Base-by-base conservation (phyloP, 345 rosid species). In the Microthlaspi erraticum region DNA sequence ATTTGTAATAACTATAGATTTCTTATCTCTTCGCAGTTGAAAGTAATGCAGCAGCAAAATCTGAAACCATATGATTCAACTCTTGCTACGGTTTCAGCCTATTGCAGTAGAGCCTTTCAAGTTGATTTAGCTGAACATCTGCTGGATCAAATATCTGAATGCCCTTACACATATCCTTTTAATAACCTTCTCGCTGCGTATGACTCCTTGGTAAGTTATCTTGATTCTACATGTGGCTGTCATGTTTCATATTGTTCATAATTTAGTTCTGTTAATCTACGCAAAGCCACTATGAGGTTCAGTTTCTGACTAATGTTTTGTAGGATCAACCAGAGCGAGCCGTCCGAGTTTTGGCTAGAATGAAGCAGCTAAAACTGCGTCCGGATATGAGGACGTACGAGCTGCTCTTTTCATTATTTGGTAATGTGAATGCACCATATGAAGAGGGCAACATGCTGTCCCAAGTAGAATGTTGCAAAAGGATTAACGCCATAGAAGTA, bases 271-370 rank as follows among this genome's bases (percentile, higher is more conserved):
- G 53, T 37, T 32, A 18, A 20, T 42, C 32, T 52, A 41, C 6
- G 26, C 43, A 3, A 3, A 26, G 6, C 31, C 26, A 54, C 50
- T 17, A n/a, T 57, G 72, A 73, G 57, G 10, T 51, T 51, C 57
- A 59, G 29, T 68, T 44, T 45, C 74, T 55, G 55, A 64, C 60
- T 69, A 36, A 36, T 51, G 44, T 59, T 32, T 55, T 78, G 72
- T 90, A 91, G 97, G 83, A 84, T 76, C 85, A 82, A 82, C 96
- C 88, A 48, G 94, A 91, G 67, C 90, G 89, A 53, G 97, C 91
- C 52, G 41, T 86, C 80, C 78, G 64, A 63, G 76, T 83, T 51
- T 82, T 85, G 63, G 85, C 86, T 64, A 91, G 82, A 83, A 89
- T 93, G 95, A 87, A 81, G 80, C 71, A 81, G 76, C 56, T 77